Base-by-base conservation (phyloP, 306 rosid genomes). In the Boehmeria nivea region DNA sequence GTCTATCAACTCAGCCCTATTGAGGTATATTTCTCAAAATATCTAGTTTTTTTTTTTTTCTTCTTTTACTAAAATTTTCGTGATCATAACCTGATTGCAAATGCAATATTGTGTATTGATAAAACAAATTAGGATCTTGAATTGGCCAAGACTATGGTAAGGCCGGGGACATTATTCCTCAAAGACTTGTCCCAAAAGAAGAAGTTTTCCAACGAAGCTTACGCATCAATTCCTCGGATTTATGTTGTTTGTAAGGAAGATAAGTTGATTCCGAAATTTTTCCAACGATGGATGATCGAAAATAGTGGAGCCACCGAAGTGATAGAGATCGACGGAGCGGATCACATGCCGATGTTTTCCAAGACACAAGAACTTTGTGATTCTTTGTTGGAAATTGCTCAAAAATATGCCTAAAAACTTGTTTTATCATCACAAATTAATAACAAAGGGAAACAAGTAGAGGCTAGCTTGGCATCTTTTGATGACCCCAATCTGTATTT, bases 241-340 rank as follows among this genome's bases (percentile, higher is more conserved):
- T 81, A 8, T 28, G 50, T 31, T 31, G 36, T 31, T 31, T 31
- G 36, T 31, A 65, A 54, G 1, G 68, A 66, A 42, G 94, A 84
- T 21, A 13, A 67, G 26, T 40, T 12, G 19, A 27, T 71, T 54
- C 57, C 83, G 0, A 3, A n/a, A 27, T 73, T 53, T 9, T 63
- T 10, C 61, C 81, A 78, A 36, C 23, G 44, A 17, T 78, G 85
- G 88, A 78, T 73, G 81, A 68, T 84, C n/a, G 61, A 74, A 36
- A 81, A 73, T 64, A 46, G 66, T 6, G 76, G 60, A 4, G 43
- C 72, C 28, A 19, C 60, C 19, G 51, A 62, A 7, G 83, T 76
- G 51, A 21, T 54, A 28, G 80, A 76, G 52, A 72, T 83, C 18
- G 21, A 64, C 7, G 93, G 73, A 2, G 59, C 68, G 20, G 77